These are phyloP conservation scores for Botrytis fragariae DNA, from an alignment of 2,329 filamentous ascomycete species.

Conservation along the genomic window DNA sequence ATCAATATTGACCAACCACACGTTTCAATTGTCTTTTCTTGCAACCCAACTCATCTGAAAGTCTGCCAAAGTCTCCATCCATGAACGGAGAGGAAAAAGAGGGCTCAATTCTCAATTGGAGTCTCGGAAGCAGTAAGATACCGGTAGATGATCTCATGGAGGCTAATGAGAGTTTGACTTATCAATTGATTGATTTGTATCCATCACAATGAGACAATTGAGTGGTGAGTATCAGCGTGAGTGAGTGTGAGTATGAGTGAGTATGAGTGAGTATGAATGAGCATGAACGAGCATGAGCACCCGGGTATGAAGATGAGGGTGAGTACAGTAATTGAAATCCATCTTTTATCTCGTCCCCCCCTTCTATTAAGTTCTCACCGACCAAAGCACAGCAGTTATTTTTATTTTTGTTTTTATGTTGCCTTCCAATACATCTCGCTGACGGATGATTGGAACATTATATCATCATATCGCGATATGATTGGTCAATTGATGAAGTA, in stretches of 20 bases:
- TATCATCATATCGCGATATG: neutral
- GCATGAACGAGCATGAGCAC: neutral
- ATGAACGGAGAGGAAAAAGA: neutral
- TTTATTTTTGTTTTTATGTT: neutral
- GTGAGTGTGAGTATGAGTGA: neutral
- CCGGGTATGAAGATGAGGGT: neutral
- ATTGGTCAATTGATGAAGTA: slow-evolving; percentile 12
- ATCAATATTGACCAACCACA: slow-evolving; percentile 17
- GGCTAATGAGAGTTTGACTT: neutral
- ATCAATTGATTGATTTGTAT: neutral
- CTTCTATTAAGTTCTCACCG: neutral
- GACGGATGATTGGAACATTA: neutral
- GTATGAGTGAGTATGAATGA: neutral
- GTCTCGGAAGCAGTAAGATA: neutral
- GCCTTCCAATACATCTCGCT: neutral
- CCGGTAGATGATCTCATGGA: neutral
- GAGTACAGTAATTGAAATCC: neutral
- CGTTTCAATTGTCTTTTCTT: neutral
- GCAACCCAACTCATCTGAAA: slow-evolving; percentile 12
- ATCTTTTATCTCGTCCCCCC: slow-evolving; percentile 9
- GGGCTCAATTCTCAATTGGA: neutral
- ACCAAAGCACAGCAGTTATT: neutral
- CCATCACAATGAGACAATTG: neutral
- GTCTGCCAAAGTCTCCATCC: neutral
- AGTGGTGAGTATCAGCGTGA: neutral